Evolutionary conservation across 2,329 filamentous ascomycete species (phyloP).

Genomic region (Exophiala lecanii-corni): DNA sequence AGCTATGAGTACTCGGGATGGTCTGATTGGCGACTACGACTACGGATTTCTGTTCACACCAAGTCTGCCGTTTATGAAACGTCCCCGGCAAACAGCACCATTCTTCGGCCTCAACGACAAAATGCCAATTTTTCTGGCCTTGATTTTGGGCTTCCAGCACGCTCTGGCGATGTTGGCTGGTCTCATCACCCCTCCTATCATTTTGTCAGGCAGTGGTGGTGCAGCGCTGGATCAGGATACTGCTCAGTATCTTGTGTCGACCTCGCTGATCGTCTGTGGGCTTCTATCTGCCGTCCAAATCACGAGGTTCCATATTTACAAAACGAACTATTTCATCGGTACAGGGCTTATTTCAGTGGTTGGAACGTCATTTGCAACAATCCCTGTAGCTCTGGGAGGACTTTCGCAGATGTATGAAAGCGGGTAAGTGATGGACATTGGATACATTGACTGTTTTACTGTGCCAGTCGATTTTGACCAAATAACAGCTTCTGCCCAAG

Average conservation of each 20-base stretch:
- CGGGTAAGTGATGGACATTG: not conserved
- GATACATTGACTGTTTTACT: not conserved
- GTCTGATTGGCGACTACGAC: slow-evolving; percentile 79
- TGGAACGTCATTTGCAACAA: slow-evolving; percentile 63
- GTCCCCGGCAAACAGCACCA: slow-evolving; percentile 51
- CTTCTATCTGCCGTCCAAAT: slow-evolving; percentile 63
- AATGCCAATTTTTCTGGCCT: slow-evolving; percentile 62
- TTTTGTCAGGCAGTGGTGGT: slow-evolving; percentile 52
- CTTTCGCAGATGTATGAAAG: slow-evolving; percentile 55
- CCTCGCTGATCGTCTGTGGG: slow-evolving; percentile 63
- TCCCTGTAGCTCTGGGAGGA: slow-evolving; percentile 59
- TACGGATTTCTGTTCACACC: slow-evolving; percentile 83
- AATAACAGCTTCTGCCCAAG: slow-evolving; percentile 57
- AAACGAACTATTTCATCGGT: slow-evolving; percentile 59
- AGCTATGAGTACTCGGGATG: slow-evolving; percentile 50
- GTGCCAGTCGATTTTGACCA: not conserved
- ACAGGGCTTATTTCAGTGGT: slow-evolving; percentile 65
- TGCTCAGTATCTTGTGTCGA: slow-evolving; percentile 63
- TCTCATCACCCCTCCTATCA: slow-evolving; percentile 60
- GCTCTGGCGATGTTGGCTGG: slow-evolving; percentile 62
- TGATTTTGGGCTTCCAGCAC: slow-evolving; percentile 66
- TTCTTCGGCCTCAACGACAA: slow-evolving; percentile 66
- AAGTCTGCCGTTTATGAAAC: slow-evolving; percentile 76
- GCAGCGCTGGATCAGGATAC: slow-evolving; percentile 53
- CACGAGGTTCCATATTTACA: slow-evolving; percentile 58